phyloP scores from a whole-genome alignment of 225 moss, liverwort and hornwort genomes.

The Thuidium tamariscinum region DNA sequence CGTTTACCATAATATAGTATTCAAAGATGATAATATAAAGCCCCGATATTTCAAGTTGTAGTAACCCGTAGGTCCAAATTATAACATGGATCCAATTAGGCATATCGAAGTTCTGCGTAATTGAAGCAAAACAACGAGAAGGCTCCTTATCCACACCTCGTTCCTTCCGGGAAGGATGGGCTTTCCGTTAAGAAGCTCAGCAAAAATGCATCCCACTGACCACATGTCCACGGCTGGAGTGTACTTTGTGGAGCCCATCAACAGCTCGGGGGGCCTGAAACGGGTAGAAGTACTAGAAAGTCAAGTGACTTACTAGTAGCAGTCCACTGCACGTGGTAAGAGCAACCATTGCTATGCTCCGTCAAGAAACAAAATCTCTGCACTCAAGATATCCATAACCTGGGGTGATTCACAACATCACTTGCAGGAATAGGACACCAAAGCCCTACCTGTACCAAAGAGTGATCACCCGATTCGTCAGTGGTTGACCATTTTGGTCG shows the following conservation, averaged over 20 bases:
- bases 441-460: conserved; percentile 82
- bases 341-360: conserved; percentile 21
- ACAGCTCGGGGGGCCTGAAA: conserved; percentile 92
- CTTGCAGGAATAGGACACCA: background rate
- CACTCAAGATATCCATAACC: conserved; percentile 11
- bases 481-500: conserved; percentile 55
- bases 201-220: conserved; percentile 99
- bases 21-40: background rate
- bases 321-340: conserved; percentile 24
- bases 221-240: conserved; percentile 98
- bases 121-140: conserved; percentile 32
- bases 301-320: conserved; percentile 36
- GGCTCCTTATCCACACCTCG: conserved; percentile 53
- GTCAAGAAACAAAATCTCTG: background rate
- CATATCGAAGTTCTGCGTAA: conserved; percentile 32
- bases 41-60: background rate
- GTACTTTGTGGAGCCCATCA: conserved; percentile 90
- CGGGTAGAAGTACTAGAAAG: conserved; percentile 39
- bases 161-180: conserved; percentile 90
- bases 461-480: conserved; percentile 93
- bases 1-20: background rate
- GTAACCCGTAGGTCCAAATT: background rate
- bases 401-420: conserved; percentile 2
- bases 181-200: conserved; percentile 89
- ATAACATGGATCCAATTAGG: conserved; percentile 3